Evolutionary conservation across 208 protist genomes (phyloP), one percentile per base, ranked within the genome.

Genomic region (Lotmaria passim): DNA sequence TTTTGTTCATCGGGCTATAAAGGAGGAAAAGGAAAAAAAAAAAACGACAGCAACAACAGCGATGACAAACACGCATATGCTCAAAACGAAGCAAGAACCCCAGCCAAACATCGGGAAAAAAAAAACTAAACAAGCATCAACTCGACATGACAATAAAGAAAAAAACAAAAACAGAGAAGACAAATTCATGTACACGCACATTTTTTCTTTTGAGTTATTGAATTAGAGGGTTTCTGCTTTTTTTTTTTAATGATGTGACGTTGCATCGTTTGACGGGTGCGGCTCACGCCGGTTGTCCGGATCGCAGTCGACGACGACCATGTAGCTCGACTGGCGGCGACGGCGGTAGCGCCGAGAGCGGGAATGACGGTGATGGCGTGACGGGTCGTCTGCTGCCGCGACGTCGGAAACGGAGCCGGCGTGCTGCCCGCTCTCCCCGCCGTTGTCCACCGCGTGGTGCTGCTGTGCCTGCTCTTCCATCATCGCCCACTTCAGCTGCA

Each of bases 401-500:
- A 1, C 7, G 7, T n/a, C n/a, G n/a, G n/a, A n/a, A n/a, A n/a
- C n/a, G n/a, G n/a, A n/a, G n/a, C n/a, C n/a, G n/a, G n/a, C n/a
- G n/a, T n/a, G n/a, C n/a, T n/a, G n/a, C 7, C 15, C 21, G 39
- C 30, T 30, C 23, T 63, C 57, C 21, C 43, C 57, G 17, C 43
- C 57, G 28, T 63, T 41, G 41, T 63, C 57, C 8, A 47, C 57
- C n/a, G 39, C 19, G 7, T 52, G 36, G 21, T 73, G 67, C 17
- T 47, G 62, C 10, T 31, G 62, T 24, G 52, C 53, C 51, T 59
- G 52, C 51, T 59, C 46, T 21, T 51, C 46, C 60, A 77, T 57
- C 48, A 63, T 71, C 43, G 39, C 48, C 71, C 72, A 81, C 64
- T 84, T 84, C 33, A 84, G 62, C 59, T 75, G 56, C 53, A 84